phyloP scores from a whole-genome alignment of 139 green algal species.

The Chlamydomonas schloesseri region DNA sequence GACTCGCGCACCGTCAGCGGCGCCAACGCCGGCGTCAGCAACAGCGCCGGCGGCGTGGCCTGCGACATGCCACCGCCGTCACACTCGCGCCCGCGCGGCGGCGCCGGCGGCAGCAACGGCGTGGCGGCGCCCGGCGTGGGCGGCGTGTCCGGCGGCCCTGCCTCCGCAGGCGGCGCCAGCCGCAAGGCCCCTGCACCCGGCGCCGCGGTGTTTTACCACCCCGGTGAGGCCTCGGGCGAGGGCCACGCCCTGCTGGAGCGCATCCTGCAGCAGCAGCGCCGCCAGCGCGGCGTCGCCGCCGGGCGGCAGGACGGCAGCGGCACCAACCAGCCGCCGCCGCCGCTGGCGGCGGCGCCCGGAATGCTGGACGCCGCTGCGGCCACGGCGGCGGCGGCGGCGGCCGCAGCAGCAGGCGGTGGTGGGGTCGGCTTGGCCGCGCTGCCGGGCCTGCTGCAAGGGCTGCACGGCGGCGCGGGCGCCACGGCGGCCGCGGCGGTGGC shows the following conservation, averaged over 20 bases:
- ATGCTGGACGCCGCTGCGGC: not conserved
- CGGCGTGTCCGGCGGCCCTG: not conserved
- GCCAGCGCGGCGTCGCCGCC: not conserved
- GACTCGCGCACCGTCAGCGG: not conserved
- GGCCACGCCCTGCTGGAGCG: constrained; percentile 3
- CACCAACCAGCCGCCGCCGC: constrained; percentile 1
- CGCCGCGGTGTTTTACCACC: constrained; percentile 9
- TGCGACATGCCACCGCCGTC: no score
- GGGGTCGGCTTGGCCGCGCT: not conserved
- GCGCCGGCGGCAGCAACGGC: no score
- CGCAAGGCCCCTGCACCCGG: not conserved
- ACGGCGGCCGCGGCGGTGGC: not conserved
- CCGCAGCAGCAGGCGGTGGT: not conserved
- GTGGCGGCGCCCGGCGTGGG: no score
- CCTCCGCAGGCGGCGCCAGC: not conserved
- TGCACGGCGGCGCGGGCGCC: not conserved
- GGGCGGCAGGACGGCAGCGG: constrained; percentile 16
- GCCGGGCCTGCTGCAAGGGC: not conserved
- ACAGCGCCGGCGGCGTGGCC: no score
- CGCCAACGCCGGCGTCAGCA: not conserved
- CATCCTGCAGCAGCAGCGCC: constrained; percentile 35
- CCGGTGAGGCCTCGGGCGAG: not conserved
- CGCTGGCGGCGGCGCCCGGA: not conserved
- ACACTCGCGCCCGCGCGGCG: no score
- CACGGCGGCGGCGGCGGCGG: not conserved